phyloP scores from a whole-genome alignment of 257 asterid species.

The Solanum chilense region DNA sequence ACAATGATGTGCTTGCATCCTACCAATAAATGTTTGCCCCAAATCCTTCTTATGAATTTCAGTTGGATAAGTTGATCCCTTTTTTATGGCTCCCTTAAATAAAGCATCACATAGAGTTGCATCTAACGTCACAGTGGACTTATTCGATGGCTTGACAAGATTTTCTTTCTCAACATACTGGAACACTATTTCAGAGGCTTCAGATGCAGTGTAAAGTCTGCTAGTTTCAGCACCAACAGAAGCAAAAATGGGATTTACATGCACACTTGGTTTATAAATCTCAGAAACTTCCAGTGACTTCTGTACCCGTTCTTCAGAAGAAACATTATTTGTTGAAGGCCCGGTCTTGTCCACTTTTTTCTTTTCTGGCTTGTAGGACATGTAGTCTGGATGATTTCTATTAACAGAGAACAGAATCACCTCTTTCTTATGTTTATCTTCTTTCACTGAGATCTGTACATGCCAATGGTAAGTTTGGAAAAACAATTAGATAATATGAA shows the following conservation, averaged over 20 bases:
- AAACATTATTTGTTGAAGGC: constrained; percentile 28
- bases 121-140: constrained; percentile 60
- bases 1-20: constrained; percentile 83
- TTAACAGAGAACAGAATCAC: constrained; percentile 42
- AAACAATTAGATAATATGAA: neutral
- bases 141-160: constrained; percentile 62
- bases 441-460: constrained; percentile 73
- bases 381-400: constrained; percentile 67
- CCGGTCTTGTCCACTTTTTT: constrained; percentile 43
- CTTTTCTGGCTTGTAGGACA: constrained; percentile 81
- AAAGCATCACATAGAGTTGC: constrained; percentile 80
- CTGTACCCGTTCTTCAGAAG: constrained; percentile 32
- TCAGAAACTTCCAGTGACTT: constrained; percentile 59
- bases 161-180: constrained; percentile 76
- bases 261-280: constrained; percentile 77
- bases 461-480: constrained; percentile 9
- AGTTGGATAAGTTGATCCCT: constrained; percentile 79
- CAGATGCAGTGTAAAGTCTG: constrained; percentile 58
- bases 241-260: constrained; percentile 65
- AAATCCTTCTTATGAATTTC: constrained; percentile 85
- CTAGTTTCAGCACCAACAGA: constrained; percentile 65
- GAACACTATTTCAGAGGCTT: constrained; percentile 70
- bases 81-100: constrained; percentile 86
- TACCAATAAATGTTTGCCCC: constrained; percentile 53
- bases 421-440: constrained; percentile 91